These are phyloP conservation scores for Liquidambar formosana DNA, from an alignment of 164 flowering plant genomes.

Conservation along the genomic window DNA sequence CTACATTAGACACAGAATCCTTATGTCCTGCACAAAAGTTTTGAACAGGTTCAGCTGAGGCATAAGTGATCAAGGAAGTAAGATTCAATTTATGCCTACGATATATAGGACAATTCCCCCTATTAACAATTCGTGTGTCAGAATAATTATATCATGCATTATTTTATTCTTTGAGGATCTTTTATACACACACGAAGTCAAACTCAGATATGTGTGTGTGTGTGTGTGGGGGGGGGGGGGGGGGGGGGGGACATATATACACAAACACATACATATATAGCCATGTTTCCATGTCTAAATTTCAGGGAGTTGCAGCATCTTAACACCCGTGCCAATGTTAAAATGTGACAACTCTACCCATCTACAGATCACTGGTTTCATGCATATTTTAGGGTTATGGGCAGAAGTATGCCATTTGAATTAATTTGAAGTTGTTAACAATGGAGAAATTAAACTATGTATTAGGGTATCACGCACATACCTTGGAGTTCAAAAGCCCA, in stretches of 20 bases:
- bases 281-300: not conserved
- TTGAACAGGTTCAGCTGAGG: not conserved
- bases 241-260: no score
- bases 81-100: not conserved
- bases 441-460: not conserved
- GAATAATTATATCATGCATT: no score
- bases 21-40: slow-evolving; percentile 58
- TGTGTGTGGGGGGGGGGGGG: no score
- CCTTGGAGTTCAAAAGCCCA: slow-evolving; percentile 77
- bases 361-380: not conserved
- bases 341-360: not conserved
- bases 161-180: no score
- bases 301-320: not conserved
- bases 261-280: not conserved
- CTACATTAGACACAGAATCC: slow-evolving; percentile 71
- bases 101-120: not conserved
- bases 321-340: not conserved
- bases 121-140: no score
- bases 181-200: not conserved
- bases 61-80: not conserved
- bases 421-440: not conserved
- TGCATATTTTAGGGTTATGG: not conserved
- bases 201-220: not conserved
- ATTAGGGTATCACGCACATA: slow-evolving; percentile 8
- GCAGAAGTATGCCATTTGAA: not conserved